Evolutionary conservation across 352 stramenopile species (phyloP).

Genomic region (Stramenopiles sp.): DNA sequence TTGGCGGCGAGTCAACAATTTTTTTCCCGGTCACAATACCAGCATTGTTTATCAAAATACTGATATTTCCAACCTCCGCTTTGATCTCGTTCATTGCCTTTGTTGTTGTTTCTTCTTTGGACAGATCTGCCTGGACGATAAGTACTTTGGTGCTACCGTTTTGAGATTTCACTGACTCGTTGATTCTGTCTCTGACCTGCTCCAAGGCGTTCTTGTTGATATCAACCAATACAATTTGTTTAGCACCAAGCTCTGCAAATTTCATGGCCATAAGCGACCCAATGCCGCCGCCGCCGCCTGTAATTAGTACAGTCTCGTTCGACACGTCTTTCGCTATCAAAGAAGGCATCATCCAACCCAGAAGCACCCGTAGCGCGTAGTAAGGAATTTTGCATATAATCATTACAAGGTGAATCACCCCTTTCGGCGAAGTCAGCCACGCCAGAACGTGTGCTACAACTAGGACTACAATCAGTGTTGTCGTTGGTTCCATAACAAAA

Average conservation of each 20-base stretch:
- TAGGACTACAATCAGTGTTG: too few species aligned
- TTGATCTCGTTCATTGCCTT: constrained; percentile 15
- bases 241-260: constrained; percentile 21
- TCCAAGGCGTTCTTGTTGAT: constrained; percentile 18
- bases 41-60: constrained; percentile 36
- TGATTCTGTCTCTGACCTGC: constrained; percentile 15
- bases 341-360: too few species aligned
- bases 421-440: too few species aligned
- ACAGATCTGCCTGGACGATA: constrained; percentile 21
- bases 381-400: too few species aligned
- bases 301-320: constrained; percentile 30
- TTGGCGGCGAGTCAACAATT: constrained; percentile 25
- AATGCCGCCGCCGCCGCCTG: constrained; percentile 24
- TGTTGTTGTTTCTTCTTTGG: constrained; percentile 17
- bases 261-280: constrained; percentile 25
- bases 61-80: constrained; percentile 18
- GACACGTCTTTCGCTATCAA: too few species aligned
- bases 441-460: too few species aligned
- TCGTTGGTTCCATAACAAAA: too few species aligned
- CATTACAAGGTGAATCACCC: too few species aligned
- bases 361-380: too few species aligned
- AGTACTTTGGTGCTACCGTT: not conserved
- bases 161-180: constrained; percentile 1
- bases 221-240: constrained; percentile 20
- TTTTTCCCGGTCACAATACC: constrained; percentile 30